phyloP scores from a whole-genome alignment of 257 asterid genomes.

The Solanum bulbocastanum region DNA sequence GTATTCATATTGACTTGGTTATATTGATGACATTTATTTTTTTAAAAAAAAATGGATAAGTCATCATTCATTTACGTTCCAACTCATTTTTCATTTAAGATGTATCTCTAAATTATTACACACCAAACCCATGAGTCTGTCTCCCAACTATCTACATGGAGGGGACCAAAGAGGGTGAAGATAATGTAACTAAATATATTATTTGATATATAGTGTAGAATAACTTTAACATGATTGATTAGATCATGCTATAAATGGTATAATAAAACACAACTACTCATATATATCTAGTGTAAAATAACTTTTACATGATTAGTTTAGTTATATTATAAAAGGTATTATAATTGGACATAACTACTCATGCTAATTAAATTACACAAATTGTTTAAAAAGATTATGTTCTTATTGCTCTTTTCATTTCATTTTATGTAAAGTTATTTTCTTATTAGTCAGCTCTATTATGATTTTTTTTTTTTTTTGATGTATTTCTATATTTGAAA shows the following conservation, averaged over 20 bases:
- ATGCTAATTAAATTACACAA: too few relatives aligned
- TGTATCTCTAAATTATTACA: neutral
- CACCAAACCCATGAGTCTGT: neutral
- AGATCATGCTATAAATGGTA: neutral
- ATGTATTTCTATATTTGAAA: too few relatives aligned
- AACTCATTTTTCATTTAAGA: conserved; percentile 2
- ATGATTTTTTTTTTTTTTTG: too few relatives aligned
- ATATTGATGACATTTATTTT: neutral
- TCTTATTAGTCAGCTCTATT: too few relatives aligned
- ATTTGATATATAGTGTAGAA: neutral
- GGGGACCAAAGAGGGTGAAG: neutral
- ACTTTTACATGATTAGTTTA: neutral
- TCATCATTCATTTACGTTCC: neutral
- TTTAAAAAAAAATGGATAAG: neutral
- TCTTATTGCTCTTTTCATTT: neutral
- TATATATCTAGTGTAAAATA: neutral
- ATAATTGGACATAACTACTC: too few relatives aligned
- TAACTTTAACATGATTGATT: neutral
- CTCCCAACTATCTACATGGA: neutral
- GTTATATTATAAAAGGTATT: neutral
- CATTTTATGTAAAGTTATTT: too few relatives aligned
- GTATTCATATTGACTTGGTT: neutral
- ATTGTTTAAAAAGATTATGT: neutral
- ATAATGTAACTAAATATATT: neutral
- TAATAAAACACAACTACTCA: neutral